Evolutionary conservation across 495 filamentous ascomycete genomes (phyloP).

Genomic region (Aspergillus heteromorphus): DNA sequence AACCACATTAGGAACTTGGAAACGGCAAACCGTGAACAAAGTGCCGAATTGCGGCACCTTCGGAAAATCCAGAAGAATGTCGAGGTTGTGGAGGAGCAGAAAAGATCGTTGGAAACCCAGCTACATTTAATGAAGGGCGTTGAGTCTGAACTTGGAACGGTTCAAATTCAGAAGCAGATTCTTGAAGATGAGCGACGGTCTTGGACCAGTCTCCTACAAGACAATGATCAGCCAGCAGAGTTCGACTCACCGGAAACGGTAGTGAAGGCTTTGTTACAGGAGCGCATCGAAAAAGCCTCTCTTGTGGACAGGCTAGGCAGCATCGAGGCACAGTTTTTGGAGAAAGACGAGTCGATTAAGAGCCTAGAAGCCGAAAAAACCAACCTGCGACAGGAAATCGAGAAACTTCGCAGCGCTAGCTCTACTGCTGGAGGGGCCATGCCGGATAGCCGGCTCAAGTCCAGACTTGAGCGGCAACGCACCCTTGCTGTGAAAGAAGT

Average conservation of each 20-base stretch:
- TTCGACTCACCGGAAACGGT: constrained; percentile 87
- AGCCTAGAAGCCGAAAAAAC: constrained; percentile 63
- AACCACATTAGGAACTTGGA: constrained; percentile 82
- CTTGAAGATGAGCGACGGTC: constrained; percentile 81
- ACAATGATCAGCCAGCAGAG: constrained; percentile 56
- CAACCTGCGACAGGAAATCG: constrained; percentile 57
- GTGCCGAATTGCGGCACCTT: constrained; percentile 71
- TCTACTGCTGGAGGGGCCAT: constrained; percentile 28
- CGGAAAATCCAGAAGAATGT: constrained; percentile 75
- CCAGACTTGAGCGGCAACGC: constrained; percentile 79
- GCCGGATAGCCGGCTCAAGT: constrained; percentile 51
- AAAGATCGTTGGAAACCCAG: constrained; percentile 72
- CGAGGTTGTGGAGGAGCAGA: constrained; percentile 95
- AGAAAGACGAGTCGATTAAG: constrained; percentile 74
- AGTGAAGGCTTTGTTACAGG: constrained; percentile 74
- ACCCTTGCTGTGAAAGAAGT: constrained; percentile 84
- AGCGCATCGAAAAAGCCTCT: constrained; percentile 70
- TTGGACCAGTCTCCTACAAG: constrained; percentile 83
- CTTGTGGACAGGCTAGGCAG: constrained; percentile 72
- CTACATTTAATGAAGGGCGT: constrained; percentile 70
- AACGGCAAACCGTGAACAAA: constrained; percentile 70
- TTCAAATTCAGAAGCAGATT: constrained; percentile 73
- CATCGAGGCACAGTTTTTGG: constrained; percentile 69
- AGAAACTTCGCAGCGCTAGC: constrained; percentile 52
- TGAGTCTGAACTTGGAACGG: constrained; percentile 68